Evolutionary conservation across 208 protist species (phyloP).

Genomic region (Giardia duodenalis): DNA sequence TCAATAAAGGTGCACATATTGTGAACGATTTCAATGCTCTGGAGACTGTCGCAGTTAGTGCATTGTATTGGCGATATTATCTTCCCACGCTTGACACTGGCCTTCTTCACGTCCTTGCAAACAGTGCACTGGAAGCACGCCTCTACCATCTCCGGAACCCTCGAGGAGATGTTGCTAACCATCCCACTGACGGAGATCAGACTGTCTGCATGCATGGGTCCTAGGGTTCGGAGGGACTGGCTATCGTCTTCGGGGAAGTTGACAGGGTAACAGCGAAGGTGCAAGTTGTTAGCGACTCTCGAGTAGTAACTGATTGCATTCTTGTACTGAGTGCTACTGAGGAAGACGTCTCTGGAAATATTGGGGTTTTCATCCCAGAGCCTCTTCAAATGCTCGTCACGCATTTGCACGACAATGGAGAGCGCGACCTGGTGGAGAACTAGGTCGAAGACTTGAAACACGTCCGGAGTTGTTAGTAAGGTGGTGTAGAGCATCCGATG

Average conservation of each 20-base stretch:
- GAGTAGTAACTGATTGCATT: too few species aligned
- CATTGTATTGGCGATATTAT: neutral
- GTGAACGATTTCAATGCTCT: neutral
- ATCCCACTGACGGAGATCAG: neutral
- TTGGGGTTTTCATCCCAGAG: too few species aligned
- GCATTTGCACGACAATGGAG: too few species aligned
- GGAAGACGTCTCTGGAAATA: too few species aligned
- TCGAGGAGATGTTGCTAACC: neutral
- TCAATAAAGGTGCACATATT: neutral
- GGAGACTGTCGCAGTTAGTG: neutral
- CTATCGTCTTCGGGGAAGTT: neutral
- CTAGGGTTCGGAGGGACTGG: neutral
- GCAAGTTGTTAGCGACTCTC: neutral
- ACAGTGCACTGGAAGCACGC: neutral
- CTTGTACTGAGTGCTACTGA: too few species aligned
- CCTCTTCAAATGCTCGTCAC: too few species aligned
- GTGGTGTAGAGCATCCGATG: too few species aligned
- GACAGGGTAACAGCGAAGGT: neutral
- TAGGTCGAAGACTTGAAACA: too few species aligned
- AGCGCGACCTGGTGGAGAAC: too few species aligned
- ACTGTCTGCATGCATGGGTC: neutral
- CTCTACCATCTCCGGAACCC: neutral
- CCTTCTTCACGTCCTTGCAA: neutral
- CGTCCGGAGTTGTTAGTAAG: too few species aligned
- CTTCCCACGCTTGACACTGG: neutral